Conservation (phyloP, 2,329 filamentous ascomycete genomes). For the Bertia moriformis region DNA sequence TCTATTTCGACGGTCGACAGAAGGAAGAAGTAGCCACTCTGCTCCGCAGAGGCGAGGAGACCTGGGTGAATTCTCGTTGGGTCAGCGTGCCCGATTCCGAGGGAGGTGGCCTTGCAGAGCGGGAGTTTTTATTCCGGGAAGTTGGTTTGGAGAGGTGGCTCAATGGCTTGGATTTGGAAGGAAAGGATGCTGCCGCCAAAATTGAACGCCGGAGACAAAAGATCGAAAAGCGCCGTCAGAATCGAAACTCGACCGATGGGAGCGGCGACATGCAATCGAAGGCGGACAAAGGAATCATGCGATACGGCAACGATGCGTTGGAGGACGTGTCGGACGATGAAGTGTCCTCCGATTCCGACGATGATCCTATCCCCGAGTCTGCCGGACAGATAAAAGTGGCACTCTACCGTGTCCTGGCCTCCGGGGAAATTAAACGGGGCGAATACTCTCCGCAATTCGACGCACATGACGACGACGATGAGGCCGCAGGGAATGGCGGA, state of each 20-base stretch:
- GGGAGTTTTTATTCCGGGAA: slow-evolving; percentile 93
- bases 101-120: slow-evolving; percentile 84
- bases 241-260: slow-evolving; percentile 35
- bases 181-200: slow-evolving; percentile 77
- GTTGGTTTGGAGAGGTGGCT: slow-evolving; percentile 93
- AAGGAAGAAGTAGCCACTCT: slow-evolving; percentile 97
- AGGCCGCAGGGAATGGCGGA: slow-evolving; percentile 27
- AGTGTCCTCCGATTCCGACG: slow-evolving; percentile 53
- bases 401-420: slow-evolving; percentile 86
- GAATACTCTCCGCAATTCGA: slow-evolving; percentile 98
- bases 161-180: slow-evolving; percentile 87
- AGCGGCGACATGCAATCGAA: slow-evolving; percentile 24
- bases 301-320: slow-evolving; percentile 68
- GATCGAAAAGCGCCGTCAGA: slow-evolving; percentile 53
- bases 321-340: slow-evolving; percentile 55
- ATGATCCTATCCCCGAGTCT: slow-evolving; percentile 82
- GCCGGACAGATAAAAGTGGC: slow-evolving; percentile 97
- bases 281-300: slow-evolving; percentile 42
- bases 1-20: slow-evolving; percentile 88
- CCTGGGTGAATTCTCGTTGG: slow-evolving; percentile 98
- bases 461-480: slow-evolving; percentile 86
- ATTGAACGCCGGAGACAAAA: slow-evolving; percentile 79
- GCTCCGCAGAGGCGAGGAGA: slow-evolving; percentile 83
- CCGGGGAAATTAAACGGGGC: slow-evolving; percentile 91
- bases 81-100: slow-evolving; percentile 84